Conservation (phyloP, 2,329 filamentous ascomycete genomes). For the Curvularia sp. region DNA sequence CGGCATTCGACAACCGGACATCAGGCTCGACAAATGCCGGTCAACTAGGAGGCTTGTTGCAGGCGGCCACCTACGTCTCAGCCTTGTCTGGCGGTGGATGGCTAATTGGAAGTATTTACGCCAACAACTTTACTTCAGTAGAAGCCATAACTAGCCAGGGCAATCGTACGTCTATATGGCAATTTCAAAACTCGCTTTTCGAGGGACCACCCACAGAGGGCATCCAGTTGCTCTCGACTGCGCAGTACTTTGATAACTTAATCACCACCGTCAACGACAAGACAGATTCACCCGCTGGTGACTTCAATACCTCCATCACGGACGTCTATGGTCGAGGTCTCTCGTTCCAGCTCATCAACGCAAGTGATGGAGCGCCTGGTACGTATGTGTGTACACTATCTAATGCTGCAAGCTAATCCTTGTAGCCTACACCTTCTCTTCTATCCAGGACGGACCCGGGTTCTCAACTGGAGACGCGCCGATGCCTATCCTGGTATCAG, state of each 20-base stretch:
- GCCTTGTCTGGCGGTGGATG: slow-evolving; percentile 85
- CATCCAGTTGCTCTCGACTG: slow-evolving; percentile 62
- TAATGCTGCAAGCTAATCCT: slow-evolving; percentile 62
- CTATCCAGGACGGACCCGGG: slow-evolving; percentile 68
- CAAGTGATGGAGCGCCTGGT: slow-evolving; percentile 71
- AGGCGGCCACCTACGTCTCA: slow-evolving; percentile 80
- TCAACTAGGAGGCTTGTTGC: slow-evolving; percentile 80
- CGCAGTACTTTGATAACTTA: slow-evolving; percentile 69
- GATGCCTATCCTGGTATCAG: slow-evolving; percentile 75
- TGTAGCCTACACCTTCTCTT: slow-evolving; percentile 77
- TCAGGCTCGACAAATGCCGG: slow-evolving; percentile 66
- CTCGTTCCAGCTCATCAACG: slow-evolving; percentile 85
- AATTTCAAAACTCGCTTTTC: slow-evolving; percentile 69
- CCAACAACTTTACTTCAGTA: slow-evolving; percentile 79
- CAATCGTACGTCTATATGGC: slow-evolving; percentile 63
- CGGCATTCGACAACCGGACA: slow-evolving; percentile 80
- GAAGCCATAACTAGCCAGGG: slow-evolving; percentile 60
- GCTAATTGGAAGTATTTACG: slow-evolving; percentile 81
- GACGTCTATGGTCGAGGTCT: slow-evolving; percentile 89
- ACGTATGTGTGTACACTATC: slow-evolving; percentile 70
- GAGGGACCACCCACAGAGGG: slow-evolving; percentile 61
- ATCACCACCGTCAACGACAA: slow-evolving; percentile 67
- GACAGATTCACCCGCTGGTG: slow-evolving; percentile 64
- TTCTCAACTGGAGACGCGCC: slow-evolving; percentile 71
- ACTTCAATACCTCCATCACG: slow-evolving; percentile 73